These are phyloP conservation scores for Fusarium sambucinum DNA, from an alignment of 2,329 filamentous ascomycete species.

Conservation along the genomic window DNA sequence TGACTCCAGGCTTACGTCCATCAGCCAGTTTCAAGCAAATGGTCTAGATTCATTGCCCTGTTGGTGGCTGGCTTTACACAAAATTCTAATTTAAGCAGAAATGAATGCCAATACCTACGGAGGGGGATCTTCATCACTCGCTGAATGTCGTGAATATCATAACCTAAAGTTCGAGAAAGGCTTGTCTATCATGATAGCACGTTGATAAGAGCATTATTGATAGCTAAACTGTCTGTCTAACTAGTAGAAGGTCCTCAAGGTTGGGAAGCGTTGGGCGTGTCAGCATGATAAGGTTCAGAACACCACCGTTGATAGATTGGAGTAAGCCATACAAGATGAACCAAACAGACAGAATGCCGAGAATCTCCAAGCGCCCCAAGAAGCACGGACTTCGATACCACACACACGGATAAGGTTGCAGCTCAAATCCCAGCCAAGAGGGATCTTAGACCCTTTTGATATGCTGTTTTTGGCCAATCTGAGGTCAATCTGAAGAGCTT, in stretches of 20 bases:
- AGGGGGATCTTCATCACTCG: neutral
- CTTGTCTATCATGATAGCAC: neutral
- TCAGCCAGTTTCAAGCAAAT: neutral
- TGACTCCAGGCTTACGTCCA: neutral
- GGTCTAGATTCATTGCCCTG: neutral
- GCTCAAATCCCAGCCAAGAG: constrained; percentile 9
- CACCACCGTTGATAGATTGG: neutral
- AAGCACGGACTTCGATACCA: constrained; percentile 29
- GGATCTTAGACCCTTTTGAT: constrained; percentile 14
- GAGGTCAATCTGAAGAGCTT: constrained; percentile 24
- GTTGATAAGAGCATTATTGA: neutral
- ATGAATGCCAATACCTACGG: no score
- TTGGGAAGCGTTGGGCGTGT: neutral
- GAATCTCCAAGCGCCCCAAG: constrained; percentile 7
- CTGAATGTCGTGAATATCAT: neutral
- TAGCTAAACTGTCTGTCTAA: neutral
- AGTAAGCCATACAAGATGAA: neutral
- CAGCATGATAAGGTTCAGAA: constrained; percentile 8
- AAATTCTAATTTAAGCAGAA: neutral
- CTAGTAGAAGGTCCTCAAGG: neutral
- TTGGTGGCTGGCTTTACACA: neutral
- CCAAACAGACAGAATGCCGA: neutral
- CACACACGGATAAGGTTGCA: constrained; percentile 17
- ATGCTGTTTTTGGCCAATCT: constrained; percentile 27
- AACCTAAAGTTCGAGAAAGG: neutral